Evolutionary conservation across 306 rosid species (phyloP).

Genomic region (barrel medic (Medicago truncatula)): DNA sequence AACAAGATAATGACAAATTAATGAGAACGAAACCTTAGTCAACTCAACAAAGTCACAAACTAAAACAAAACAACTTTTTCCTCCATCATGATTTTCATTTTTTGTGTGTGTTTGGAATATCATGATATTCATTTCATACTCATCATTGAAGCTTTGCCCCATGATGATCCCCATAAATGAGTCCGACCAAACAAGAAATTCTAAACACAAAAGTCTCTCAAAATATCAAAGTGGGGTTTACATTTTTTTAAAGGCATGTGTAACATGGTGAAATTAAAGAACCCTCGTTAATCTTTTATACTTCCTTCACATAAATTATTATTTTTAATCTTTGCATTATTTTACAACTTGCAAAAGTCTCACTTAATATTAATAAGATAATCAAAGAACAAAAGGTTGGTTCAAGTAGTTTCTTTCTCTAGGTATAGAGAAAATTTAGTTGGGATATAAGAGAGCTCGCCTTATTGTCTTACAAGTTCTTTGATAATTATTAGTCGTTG

Average conservation of each 20-base stretch:
- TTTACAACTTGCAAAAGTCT: too few species aligned
- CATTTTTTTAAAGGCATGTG: neutral
- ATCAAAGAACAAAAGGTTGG: too few species aligned
- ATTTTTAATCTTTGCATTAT: too few species aligned
- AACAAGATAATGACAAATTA: neutral
- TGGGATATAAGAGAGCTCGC: too few species aligned
- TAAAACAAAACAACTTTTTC: constrained; percentile 17
- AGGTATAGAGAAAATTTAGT: too few species aligned
- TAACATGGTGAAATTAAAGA: neutral
- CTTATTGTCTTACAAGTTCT: too few species aligned
- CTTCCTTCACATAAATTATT: neutral
- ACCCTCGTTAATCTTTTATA: neutral
- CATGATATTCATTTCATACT: neutral
- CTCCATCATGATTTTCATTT: neutral
- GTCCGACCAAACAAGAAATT: neutral
- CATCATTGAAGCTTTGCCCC: neutral
- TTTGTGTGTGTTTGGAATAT: neutral
- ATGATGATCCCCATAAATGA: neutral
- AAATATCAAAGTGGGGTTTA: neutral
- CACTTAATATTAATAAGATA: too few species aligned
- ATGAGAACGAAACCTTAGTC: neutral
- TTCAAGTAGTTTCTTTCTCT: too few species aligned
- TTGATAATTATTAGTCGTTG: too few species aligned
- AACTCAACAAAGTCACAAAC: constrained; percentile 9
- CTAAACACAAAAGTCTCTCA: neutral